A percentile compares a stretch with the other conserved stretches of the same genome.
These are phyloP conservation scores for Cutaneotrichosporon sp. DNA, from an alignment of 1,284 basidiomycete species.

Conservation along the genomic window DNA sequence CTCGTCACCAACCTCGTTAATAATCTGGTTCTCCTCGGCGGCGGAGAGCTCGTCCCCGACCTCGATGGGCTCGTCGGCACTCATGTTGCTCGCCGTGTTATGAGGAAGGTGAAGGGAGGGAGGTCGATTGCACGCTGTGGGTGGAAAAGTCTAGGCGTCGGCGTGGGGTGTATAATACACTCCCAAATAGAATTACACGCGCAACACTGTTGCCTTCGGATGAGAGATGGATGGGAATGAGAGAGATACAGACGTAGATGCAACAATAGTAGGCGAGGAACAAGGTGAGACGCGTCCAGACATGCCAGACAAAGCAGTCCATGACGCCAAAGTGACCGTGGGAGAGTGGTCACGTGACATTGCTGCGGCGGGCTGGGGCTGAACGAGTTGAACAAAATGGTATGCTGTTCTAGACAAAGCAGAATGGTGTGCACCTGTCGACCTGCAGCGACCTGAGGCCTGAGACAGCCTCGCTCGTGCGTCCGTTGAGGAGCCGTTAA, in stretches of 20 bases:
- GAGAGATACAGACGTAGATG: too few species aligned
- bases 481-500: too few species aligned
- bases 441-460: too few species aligned
- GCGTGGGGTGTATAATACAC: too few species aligned
- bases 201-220: neutral
- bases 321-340: neutral
- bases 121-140: neutral
- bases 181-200: neutral
- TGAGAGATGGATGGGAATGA: neutral
- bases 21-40: slow-evolving; percentile 69
- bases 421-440: too few species aligned
- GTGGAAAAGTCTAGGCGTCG: neutral
- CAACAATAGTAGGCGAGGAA: neutral
- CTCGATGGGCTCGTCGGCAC: slow-evolving; percentile 36
- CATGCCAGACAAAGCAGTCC: neutral
- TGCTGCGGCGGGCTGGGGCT: too few species aligned
- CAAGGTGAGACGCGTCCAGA: neutral
- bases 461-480: too few species aligned
- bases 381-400: too few species aligned
- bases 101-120: neutral
- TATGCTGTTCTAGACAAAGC: too few species aligned
- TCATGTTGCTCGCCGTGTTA: neutral
- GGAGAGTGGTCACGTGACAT: too few species aligned
- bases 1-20: slow-evolving; percentile 68
- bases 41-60: slow-evolving; percentile 56